Base-by-base conservation (phyloP, 2,329 filamentous ascomycete species). In the Helicocarpus griseus region DNA sequence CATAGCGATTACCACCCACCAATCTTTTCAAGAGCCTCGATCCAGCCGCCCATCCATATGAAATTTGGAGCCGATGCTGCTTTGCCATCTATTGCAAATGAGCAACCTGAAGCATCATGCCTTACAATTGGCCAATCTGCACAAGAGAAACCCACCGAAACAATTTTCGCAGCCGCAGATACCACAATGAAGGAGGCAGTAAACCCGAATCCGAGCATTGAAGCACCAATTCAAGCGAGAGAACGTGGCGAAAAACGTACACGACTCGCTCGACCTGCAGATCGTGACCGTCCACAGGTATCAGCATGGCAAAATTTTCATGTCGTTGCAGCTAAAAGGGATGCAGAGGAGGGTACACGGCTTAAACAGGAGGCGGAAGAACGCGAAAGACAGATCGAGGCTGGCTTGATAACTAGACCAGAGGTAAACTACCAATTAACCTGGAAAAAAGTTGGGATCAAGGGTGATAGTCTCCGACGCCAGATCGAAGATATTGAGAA, bases 281-380 rank as follows among this genome's bases (percentile, higher is more conserved):
- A 51, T 11, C 39, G 28, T 26, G 55, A 56, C 8, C n/a, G 58
- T 48, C 35, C 17, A 2, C 47, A 49, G 11, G 14, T 49, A 22
- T 65, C 61, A 6, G 69, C 68, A 0, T 73, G 69, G 70, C 64
- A 69, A 22, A 64, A 65, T 22, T 72, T 73, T 36, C 58, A 65
- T 33, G 51, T 54, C 2, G 54, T 63, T 31, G 66, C 66, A 19
- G 58, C 66, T 5, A 57, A 62, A 45, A 57, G 60, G 7, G 68
- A 70, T 47, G 63, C 63, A 0, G 60, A 61, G 33, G 69, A 69
- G 38, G 61, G 60, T 45, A 60, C 61, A 22, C 60, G 60, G 4
- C 61, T 61, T 29, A 50, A 65, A 35, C 31, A 55, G 41, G 63
- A 67, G 35, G 52, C 57, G 13, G 56, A 57, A 13, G 54, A 58